Evolutionary conservation across 495 filamentous ascomycete species (phyloP).

Genomic region (Saxispiralis lemnorum): DNA sequence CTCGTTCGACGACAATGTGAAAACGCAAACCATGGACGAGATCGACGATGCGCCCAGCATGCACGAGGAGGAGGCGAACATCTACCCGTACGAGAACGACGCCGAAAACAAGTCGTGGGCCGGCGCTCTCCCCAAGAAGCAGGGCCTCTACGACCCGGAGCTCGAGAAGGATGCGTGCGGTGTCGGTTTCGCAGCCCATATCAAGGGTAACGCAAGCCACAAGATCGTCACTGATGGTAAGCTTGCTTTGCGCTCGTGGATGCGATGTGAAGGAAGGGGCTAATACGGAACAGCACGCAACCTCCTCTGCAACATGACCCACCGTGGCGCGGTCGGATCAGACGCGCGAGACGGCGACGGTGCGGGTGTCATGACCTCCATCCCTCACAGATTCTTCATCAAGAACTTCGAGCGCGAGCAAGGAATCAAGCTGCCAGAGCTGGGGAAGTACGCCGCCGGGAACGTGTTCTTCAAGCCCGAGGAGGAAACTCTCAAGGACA

Average conservation of each 20-base stretch:
- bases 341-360: constrained; percentile 96
- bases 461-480: constrained; percentile 99
- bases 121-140: constrained; percentile 83
- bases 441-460: constrained; percentile 90
- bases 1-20: constrained; percentile 42
- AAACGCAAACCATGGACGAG: constrained; percentile 33
- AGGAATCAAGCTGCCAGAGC: constrained; percentile 65
- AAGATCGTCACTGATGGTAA: constrained; percentile 99
- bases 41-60: constrained; percentile 29
- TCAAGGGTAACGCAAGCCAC: constrained; percentile 93
- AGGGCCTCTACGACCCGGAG: constrained; percentile 92
- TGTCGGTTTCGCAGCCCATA: constrained; percentile 97
- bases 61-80: constrained; percentile 35
- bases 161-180: constrained; percentile 98
- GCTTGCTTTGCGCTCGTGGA: constrained; percentile 17
- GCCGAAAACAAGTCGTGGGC: constrained; percentile 90
- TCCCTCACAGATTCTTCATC: constrained; percentile 95
- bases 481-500: constrained; percentile 68
- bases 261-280: neutral
- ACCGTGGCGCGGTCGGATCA: constrained; percentile 92
- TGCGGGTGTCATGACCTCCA: constrained; percentile 98
- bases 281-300: constrained; percentile 47
- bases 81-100: constrained; percentile 69
- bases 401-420: constrained; percentile 93
- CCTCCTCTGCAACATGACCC: constrained; percentile 99